Evolutionary conservation across 176 grass and related monocot species (phyloP), one percentile per base, ranked within the genome.

Genomic region (Chloris gayana): DNA sequence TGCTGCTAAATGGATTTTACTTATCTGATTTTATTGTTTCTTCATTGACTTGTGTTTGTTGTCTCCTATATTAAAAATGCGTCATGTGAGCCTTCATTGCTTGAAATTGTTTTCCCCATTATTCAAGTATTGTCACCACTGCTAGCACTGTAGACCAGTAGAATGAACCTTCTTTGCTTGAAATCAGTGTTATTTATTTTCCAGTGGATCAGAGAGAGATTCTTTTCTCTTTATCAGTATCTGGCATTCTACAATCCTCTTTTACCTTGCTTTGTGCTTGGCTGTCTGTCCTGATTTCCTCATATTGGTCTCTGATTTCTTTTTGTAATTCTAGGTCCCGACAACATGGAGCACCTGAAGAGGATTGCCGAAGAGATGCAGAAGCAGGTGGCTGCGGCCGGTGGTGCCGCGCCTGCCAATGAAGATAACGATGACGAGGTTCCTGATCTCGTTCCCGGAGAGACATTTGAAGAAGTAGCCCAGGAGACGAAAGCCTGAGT

Each of bases 311-410:
- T 24, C 6, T 60, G 10, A 13, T 5, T 60, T 27, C 3, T 17
- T 62, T 64, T 47, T 6, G 24, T 66, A 72, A 9, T 57, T 80
- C 4, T 74, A 98, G 95, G 96, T 49, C 92, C 96, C 1, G 96
- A 98, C 69, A 98, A 93, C 79, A 89, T 98, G 60, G 96, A 95
- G 58, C 91, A 95, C 72, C 78, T 98, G 60, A 91, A 87, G 88
- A 89, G 88, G 88, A 75, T 98, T 69, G 92, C 96, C 6, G 92
- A 98, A 85, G 92, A 95, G 67, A 85, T 98, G 49, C 92, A 95
- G 88, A 93, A 89, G 84, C 90, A 98, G 64, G 90, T 84, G 50
- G 88, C 86, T 46, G 86, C 74, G 68, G 78, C 86, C 0, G 90
- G 80, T 75, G 83, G 77, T 3, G 45, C 31, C 4, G 21, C 62